Conservation (phyloP, 345 rosid genomes). For the Schrenkiella parvula region DNA sequence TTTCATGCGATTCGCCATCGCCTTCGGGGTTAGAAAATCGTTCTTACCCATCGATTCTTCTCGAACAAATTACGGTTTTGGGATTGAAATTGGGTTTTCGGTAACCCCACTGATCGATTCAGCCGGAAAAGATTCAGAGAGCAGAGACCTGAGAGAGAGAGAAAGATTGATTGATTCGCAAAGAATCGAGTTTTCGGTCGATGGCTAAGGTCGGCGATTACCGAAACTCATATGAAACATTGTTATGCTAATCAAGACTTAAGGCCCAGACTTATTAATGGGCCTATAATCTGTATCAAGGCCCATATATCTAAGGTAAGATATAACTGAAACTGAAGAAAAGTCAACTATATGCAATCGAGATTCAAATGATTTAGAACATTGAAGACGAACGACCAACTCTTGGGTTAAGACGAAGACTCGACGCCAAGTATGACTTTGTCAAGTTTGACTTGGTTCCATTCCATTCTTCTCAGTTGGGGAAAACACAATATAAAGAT, state of each 20-base stretch:
- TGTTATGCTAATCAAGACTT: not conserved
- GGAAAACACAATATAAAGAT: not conserved
- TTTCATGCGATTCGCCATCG: constrained; percentile 83
- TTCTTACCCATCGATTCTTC: constrained; percentile 66
- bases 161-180: too few relatives aligned
- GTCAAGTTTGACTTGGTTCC: constrained; percentile 4
- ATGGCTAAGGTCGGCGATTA: too few relatives aligned
- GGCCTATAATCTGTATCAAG: not conserved
- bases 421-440: constrained; percentile 24
- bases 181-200: not conserved
- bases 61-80: not conserved
- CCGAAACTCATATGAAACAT: not conserved
- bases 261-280: not conserved
- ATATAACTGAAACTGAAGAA: too few relatives aligned
- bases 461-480: not conserved
- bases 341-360: not conserved
- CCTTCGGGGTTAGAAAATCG: constrained; percentile 87
- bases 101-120: not conserved
- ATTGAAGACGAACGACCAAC: not conserved
- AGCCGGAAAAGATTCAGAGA: not conserved
- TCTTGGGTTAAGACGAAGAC: not conserved
- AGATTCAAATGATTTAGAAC: not conserved
- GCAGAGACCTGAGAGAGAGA: not conserved
- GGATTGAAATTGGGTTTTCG: not conserved
- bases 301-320: too few relatives aligned